These are phyloP conservation scores for Aureobasidium sp. DNA, from an alignment of 2,329 filamentous ascomycete genomes.

Conservation along the genomic window DNA sequence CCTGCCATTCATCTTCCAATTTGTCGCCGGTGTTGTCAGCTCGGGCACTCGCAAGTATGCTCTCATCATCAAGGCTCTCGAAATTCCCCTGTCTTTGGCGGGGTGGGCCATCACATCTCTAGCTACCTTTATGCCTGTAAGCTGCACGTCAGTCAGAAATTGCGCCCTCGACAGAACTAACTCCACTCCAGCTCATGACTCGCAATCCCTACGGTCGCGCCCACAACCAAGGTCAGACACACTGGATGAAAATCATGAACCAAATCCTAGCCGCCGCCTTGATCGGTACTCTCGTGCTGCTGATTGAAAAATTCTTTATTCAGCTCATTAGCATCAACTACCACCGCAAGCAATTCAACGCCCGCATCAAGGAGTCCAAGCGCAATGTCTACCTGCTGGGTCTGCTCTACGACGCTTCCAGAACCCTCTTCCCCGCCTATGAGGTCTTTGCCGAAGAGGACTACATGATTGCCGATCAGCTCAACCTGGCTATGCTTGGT, in stretches of 20 bases:
- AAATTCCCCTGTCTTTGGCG: constrained; percentile 55
- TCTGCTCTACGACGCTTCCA: constrained; percentile 83
- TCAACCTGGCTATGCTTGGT: constrained; percentile 51
- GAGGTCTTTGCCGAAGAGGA: constrained; percentile 84
- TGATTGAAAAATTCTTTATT: constrained; percentile 71
- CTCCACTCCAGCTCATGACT: constrained; percentile 12
- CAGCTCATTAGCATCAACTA: constrained; percentile 81
- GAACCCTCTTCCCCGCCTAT: constrained; percentile 83
- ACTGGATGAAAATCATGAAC: constrained; percentile 52
- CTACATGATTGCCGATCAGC: constrained; percentile 75
- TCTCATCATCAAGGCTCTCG: constrained; percentile 50
- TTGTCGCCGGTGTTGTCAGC: constrained; percentile 56
- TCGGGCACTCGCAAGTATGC: constrained; percentile 59
- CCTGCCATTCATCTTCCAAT: constrained; percentile 54
- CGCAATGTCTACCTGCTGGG: constrained; percentile 74
- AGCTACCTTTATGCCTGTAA: constrained; percentile 52
- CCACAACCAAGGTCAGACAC: not conserved
- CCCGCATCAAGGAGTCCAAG: constrained; percentile 83
- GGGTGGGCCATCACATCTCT: constrained; percentile 54
- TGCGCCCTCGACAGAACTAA: not conserved
- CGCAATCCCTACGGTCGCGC: constrained; percentile 28
- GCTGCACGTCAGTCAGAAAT: not conserved
- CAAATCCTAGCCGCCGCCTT: constrained; percentile 61
- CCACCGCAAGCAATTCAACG: constrained; percentile 75
- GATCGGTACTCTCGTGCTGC: constrained; percentile 61